Base-by-base conservation (phyloP, 148 eudicot species). In the Nyssa sinensis region DNA sequence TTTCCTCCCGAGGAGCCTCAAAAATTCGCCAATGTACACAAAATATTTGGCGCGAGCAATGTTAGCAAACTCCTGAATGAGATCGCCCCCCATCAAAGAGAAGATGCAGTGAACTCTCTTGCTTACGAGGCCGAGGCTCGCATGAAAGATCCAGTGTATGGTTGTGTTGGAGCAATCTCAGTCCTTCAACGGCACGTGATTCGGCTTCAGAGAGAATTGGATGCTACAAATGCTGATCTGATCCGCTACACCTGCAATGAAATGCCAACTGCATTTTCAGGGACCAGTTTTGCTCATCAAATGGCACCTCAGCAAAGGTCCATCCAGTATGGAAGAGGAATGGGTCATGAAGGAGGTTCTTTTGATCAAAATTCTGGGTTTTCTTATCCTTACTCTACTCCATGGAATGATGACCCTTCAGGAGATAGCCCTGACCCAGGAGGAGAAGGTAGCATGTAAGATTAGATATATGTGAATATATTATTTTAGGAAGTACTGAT, bases 91-190 rank as follows among this genome's bases (percentile, higher is more conserved):
- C 87, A 86, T 57, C 89, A 86, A n/a, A 71, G 89, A 61, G 89
- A 86, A 66, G 89, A 86, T 28, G 87, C 89, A 0, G 89, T 86
- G 11, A 86, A 84, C 49, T 86, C 89, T 32, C 75, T 86, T 7
- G 89, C 89, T 0, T 86, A 86, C 24, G 89, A 86, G 34, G 89
- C 89, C 27, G 87, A 86, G 72, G 89, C 89, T 0, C 79, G 89
- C 7, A 57, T 86, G 23, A 86, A 82, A 47, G 89, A 86, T 23
- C 89, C 89, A 0, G 89, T 86, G 1, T 86, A 86, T 10, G 89
- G 89, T 17, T 86, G 89, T 5, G 89, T 86, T 4, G 87, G 89
- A 7, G 89, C 89, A 2, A 86, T 86, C 21, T 84, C 89, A 0
- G 85, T 77, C 4, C 89, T 86, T 58, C 89, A 86, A 49, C 72